Evolutionary conservation across 345 rosid species (phyloP).

Genomic region (Hibiscus tridactylites): DNA sequence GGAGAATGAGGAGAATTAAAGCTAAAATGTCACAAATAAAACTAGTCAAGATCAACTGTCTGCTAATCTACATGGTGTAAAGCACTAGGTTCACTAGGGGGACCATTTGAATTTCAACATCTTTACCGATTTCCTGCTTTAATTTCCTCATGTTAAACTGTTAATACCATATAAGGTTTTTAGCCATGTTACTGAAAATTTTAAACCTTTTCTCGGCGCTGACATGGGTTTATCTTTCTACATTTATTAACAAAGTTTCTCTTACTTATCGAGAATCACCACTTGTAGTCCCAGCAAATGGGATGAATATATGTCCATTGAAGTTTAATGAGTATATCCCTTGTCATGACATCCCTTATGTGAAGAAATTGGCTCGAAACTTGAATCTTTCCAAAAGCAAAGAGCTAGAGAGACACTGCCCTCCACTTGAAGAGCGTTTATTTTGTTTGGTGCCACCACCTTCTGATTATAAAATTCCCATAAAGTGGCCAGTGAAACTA

Average conservation of each 20-base stretch:
- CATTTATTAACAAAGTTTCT: conserved; percentile 48
- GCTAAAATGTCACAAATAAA: background rate
- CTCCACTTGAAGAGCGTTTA: conserved; percentile 62
- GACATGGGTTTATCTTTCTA: conserved; percentile 8
- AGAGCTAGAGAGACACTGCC: conserved; percentile 88
- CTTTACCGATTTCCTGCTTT: background rate
- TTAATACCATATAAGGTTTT: background rate
- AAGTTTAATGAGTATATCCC: conserved; percentile 72
- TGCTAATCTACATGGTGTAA: background rate
- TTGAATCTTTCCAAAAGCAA: conserved; percentile 65
- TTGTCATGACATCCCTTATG: conserved; percentile 62
- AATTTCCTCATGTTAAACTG: background rate
- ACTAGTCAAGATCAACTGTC: background rate
- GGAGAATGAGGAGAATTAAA: background rate
- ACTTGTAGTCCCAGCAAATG: conserved; percentile 45
- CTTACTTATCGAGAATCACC: conserved; percentile 48
- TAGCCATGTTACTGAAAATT: background rate
- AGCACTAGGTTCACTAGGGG: background rate
- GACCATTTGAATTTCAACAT: background rate
- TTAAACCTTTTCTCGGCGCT: background rate
- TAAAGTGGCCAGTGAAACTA: conserved; percentile 60
- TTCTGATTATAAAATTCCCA: conserved; percentile 67
- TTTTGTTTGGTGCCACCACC: conserved; percentile 95
- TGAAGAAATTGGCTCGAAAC: conserved; percentile 41
- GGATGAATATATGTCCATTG: conserved; percentile 71